Evolutionary conservation across 2,329 filamentous ascomycete genomes (phyloP), one percentile per base, ranked within the genome.

Genomic region (Aspergillus sojae): DNA sequence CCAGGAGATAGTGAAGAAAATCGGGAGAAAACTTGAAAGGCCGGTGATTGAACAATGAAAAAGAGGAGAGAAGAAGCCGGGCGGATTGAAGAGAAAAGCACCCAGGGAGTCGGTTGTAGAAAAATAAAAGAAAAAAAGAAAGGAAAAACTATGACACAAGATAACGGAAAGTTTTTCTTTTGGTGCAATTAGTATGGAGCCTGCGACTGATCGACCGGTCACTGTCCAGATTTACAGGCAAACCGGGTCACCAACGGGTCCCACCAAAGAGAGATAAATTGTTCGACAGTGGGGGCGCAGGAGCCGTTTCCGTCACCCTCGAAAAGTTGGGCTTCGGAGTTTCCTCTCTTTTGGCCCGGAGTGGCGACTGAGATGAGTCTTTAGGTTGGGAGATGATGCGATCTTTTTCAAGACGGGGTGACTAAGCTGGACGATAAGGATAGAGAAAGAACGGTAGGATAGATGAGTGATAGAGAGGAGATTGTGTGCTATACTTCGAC

Each of bases 201-300:
- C 65, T 70, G 68, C 65, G 63, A 67, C 56, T 68, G 72, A 76
- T 76, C 74, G 73, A 68, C 72, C 70, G 68, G 65, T 61, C 58
- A 66, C 68, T 71, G 74, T 80, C 82, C 43, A 78, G 82, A 30
- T 80, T 78, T 64, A 79, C 84, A 45, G 78, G 80, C 83, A 39
- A 78, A 80, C 32, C 70, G 83, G 23, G 84, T 87, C 71, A 68
- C 71, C 66, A 64, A 67, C 66, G 84, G 73, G 73, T 73, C 71
- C 73, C 67, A 71, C 69, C 52, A 45, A 41, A 7, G 43, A 54
- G 50, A 58, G 57, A 59, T 57, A 58, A 63, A 59, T 57, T 61
- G 58, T 58, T 60, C 46, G 67, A 61, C 53, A 60, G 62, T 45
- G 64, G 59, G 62, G 60, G 54, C 58, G 36, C 63, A 62, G 57